phyloP scores from a whole-genome alignment of 169 alveolate genomes.

The Plasmodium falciparum region DNA sequence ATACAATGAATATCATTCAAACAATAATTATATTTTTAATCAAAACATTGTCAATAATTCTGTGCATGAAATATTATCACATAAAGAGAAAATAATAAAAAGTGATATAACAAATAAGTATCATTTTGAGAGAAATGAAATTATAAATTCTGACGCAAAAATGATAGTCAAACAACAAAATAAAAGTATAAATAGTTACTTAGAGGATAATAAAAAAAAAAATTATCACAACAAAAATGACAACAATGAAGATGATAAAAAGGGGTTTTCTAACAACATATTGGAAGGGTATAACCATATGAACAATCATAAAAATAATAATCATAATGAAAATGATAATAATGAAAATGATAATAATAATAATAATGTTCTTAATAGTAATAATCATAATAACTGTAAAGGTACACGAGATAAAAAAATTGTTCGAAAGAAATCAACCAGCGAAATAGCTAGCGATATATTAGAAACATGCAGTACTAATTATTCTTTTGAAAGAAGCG shows the following conservation, averaged over 20 bases:
- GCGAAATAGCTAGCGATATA: constrained; percentile 1
- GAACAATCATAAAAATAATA: too few relatives aligned
- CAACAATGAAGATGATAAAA: too few relatives aligned
- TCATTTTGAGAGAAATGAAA: neutral
- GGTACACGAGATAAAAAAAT: neutral
- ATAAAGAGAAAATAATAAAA: neutral
- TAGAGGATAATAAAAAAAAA: too few relatives aligned
- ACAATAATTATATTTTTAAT: neutral
- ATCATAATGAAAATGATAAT: neutral
- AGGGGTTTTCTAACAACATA: too few relatives aligned
- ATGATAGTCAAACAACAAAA: too few relatives aligned
- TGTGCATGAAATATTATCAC: neutral
- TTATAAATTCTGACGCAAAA: neutral
- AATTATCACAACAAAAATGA: too few relatives aligned
- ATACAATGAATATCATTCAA: constrained; percentile 7
- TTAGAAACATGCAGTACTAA: constrained; percentile 9
- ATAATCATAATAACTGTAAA: neutral
- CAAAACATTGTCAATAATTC: neutral
- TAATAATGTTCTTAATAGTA: neutral
- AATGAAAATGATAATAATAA: neutral
- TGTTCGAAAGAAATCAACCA: neutral
- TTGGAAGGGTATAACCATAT: too few relatives aligned
- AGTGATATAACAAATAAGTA: neutral
- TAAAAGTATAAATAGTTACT: too few relatives aligned
- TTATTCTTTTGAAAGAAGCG: constrained; percentile 22